These are phyloP conservation scores for Phialophora tarda DNA, from an alignment of 2,329 filamentous ascomycete genomes.

Conservation along the genomic window DNA sequence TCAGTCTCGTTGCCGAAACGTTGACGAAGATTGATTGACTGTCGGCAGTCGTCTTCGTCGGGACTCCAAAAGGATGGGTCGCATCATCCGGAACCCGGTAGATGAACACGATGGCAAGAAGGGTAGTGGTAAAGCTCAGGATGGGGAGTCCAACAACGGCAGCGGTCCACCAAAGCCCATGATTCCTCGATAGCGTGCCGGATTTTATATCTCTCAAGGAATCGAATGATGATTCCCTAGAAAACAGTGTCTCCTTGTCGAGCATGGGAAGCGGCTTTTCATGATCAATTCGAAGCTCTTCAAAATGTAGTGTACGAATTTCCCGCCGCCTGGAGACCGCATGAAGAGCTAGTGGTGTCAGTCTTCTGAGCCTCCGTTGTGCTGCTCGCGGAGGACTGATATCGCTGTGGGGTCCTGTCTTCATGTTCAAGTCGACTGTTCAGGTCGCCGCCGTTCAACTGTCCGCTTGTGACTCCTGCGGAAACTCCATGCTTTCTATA, in stretches of 20 bases:
- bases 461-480: neutral
- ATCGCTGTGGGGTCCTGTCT: neutral
- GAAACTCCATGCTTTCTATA: neutral
- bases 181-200: neutral
- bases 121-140: neutral
- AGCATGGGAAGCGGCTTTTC: neutral
- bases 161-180: neutral
- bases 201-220: neutral
- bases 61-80: neutral
- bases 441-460: neutral
- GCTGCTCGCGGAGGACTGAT: neutral
- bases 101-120: neutral
- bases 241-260: neutral
- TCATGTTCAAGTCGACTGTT: neutral
- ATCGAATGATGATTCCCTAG: neutral
- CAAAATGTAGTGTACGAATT: neutral
- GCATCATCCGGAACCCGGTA: neutral
- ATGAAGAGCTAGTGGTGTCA: neutral
- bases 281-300: neutral
- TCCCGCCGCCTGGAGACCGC: neutral
- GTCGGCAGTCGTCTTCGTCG: neutral
- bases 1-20: slow-evolving; percentile 19
- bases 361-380: neutral
- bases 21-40: slow-evolving; percentile 10
- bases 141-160: neutral